Evolutionary conservation across 805 yeast genomes (phyloP).

Genomic region (Starmerella bombicola): DNA sequence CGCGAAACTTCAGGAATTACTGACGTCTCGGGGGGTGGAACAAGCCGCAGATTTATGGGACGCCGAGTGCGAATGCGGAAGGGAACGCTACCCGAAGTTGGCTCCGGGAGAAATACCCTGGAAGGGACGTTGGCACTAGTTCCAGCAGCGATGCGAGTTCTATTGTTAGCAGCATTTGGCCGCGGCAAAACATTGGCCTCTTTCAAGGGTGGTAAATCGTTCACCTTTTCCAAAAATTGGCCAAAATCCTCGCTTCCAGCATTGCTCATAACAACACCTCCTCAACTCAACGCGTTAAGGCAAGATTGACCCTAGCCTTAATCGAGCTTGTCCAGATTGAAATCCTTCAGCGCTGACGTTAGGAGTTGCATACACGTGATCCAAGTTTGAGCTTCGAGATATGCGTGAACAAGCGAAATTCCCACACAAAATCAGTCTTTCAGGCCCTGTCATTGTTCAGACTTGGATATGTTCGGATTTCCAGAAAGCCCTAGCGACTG

Average conservation of each 20-base stretch:
- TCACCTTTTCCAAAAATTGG: not conserved
- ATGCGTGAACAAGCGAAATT: too few relatives aligned
- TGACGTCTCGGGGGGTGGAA: not conserved
- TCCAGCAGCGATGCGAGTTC: not conserved
- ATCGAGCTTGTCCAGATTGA: too few relatives aligned
- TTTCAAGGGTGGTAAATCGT: not conserved
- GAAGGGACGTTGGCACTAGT: not conserved
- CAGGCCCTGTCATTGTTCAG: too few relatives aligned
- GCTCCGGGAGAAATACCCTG: too few relatives aligned
- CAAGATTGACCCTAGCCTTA: too few relatives aligned
- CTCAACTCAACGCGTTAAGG: not conserved
- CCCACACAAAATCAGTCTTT: too few relatives aligned
- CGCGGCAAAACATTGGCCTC: not conserved
- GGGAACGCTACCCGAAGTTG: not conserved
- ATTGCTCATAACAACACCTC: constrained; percentile 5
- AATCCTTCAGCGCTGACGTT: too few relatives aligned
- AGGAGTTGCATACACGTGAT: too few relatives aligned
- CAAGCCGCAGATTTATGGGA: constrained; percentile 1
- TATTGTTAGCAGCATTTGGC: not conserved
- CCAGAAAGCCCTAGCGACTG: constrained; percentile 25
- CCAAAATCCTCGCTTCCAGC: constrained; percentile 4
- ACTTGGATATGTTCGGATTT: constrained; percentile 29
- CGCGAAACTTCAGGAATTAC: not conserved
- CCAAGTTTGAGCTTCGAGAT: too few relatives aligned
- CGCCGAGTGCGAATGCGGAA: not conserved